phyloP scores from a whole-genome alignment of 768 basidiomycete genomes.

The Russula brevipes region DNA sequence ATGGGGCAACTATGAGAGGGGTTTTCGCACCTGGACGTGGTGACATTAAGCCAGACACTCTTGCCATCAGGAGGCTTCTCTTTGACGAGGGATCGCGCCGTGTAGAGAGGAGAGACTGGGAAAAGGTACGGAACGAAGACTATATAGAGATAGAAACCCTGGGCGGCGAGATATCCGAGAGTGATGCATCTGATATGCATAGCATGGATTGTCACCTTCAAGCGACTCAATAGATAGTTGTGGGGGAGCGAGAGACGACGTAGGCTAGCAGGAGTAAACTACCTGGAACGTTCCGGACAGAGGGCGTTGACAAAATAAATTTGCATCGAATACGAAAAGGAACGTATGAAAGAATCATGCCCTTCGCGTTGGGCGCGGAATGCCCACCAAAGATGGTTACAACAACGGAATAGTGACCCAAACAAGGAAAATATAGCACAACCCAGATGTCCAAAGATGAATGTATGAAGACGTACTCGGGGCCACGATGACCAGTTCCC shows the following conservation, averaged over 20 bases:
- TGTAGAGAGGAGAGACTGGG: slow-evolving; percentile 11
- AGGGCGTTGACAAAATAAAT: neutral
- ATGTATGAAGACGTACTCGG: too few species aligned
- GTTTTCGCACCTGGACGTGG: slow-evolving; percentile 14
- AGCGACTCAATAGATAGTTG: neutral
- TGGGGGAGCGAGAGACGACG: neutral
- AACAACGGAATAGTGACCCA: neutral
- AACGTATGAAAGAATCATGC: too few species aligned
- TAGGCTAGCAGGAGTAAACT: neutral
- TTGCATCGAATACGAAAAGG: too few species aligned
- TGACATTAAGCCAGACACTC: slow-evolving; percentile 18
- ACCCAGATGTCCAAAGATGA: too few species aligned
- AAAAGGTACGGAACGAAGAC: neutral
- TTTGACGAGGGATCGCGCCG: slow-evolving; percentile 5
- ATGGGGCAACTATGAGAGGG: slow-evolving; percentile 9
- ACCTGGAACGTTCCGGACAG: too few species aligned
- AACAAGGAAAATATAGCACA: too few species aligned
- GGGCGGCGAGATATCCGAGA: neutral
- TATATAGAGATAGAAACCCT: neutral
- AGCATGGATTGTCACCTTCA: neutral
- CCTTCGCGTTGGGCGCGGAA: too few species aligned
- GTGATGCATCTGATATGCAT: neutral
- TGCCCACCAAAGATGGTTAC: neutral
- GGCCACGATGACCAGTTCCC: too few species aligned
- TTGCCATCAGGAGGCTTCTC: slow-evolving; percentile 10